Base-by-base conservation (phyloP, 441 rosid genomes). In the Raphanus hybrid region DNA sequence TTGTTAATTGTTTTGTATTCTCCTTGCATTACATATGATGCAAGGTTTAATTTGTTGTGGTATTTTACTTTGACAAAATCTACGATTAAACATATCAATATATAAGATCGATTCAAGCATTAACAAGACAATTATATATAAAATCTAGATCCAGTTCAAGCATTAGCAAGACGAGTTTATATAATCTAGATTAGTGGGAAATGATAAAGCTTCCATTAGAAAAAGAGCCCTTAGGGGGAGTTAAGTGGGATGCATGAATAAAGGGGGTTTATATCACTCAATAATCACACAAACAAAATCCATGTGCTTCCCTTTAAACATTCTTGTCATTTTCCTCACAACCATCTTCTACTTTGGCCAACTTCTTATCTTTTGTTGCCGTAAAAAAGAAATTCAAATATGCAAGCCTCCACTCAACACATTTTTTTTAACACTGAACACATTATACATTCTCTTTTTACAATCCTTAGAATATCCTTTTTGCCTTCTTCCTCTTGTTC, bases 211-310 rank as follows among this genome's bases (percentile, higher is more conserved):
- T 70, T 41, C 8, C 1, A 29, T 3, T 35, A 9, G 45, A 29
- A 63, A 76, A 73, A 16, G 64, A 78, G 65, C 63, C 68, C 73
- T 48, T 20, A 71, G 6, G 27, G 15, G 14, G 48, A 73, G 64
- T 64, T 72, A 78, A 78, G 81, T 78, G 81, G 77, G 77, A 54
- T 10, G 74, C 77, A 78, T 67, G 77, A 67, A 67, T 72, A 61
- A 67, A 2, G 62, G 26, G 54, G 59, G 32, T 32, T 32, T 59
- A 70, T 58, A 64, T 64, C 14, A 14, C 43, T 50, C 73, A 75
- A 83, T 82, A 86, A 88, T 87, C 89, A 83, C 82, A 88, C 91
- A 87, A 91, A 79, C 90, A 85, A 79, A 88, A 84, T 89, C 92
- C 94, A 91, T 84, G 84, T 79, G 90, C 91, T 82, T 82, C 68